These are phyloP conservation scores for Suillus decipiens DNA, from an alignment of 768 basidiomycete species.

Conservation along the genomic window DNA sequence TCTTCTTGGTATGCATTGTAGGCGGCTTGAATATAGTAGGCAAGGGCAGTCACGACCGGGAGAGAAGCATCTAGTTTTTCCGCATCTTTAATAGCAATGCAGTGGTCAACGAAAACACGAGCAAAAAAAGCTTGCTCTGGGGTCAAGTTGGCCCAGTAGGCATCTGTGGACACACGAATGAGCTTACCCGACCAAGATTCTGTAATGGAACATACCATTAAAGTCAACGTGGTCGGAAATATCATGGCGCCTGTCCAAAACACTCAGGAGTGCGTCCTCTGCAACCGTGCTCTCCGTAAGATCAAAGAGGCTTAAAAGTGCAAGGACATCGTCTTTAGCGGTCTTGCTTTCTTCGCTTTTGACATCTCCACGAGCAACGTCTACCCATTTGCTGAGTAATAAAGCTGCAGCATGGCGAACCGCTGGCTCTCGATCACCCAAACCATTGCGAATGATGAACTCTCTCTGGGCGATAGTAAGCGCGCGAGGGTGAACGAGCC, in stretches of 20 bases:
- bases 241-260: conserved; percentile 67
- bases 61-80: conserved; percentile 65
- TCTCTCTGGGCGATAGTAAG: conserved; percentile 76
- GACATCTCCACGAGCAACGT: conserved; percentile 45
- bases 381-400: conserved; percentile 77
- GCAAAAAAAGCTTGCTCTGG: conserved; percentile 81
- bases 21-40: conserved; percentile 67
- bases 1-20: conserved; percentile 66
- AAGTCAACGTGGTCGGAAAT: conserved; percentile 72
- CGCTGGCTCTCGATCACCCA: conserved; percentile 79
- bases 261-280: conserved; percentile 70
- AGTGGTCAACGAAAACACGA: conserved; percentile 82
- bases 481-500: conserved; percentile 61
- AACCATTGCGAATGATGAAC: conserved; percentile 74
- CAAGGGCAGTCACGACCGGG: conserved; percentile 84
- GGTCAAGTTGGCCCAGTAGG: conserved; percentile 69
- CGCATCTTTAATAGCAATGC: conserved; percentile 60
- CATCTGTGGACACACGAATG: conserved; percentile 43
- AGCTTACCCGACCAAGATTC: neutral
- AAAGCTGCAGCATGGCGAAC: conserved; percentile 74
- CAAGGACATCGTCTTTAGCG: conserved; percentile 41
- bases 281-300: conserved; percentile 59
- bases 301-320: conserved; percentile 62
- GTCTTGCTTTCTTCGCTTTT: conserved; percentile 39
- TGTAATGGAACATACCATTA: conserved; percentile 47